A percentile compares a stretch with the other conserved stretches of the same genome.
Conservation (phyloP, 2,329 filamentous ascomycete genomes). For the Huntiella savannae region DNA sequence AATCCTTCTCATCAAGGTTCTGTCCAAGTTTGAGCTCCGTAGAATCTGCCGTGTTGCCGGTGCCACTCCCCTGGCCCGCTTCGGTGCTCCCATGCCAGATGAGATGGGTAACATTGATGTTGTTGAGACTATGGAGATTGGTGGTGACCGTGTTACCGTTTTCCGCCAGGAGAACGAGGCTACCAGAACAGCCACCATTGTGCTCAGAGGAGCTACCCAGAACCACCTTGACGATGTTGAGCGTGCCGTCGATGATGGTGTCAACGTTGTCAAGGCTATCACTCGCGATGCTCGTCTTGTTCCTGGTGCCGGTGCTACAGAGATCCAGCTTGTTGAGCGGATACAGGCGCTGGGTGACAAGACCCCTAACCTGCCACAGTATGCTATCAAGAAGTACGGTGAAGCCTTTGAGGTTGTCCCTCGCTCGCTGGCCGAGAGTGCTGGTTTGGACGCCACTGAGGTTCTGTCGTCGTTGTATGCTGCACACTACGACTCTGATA, state of each 20-base stretch:
- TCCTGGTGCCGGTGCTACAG: constrained; percentile 82
- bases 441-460: constrained; percentile 92
- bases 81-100: constrained; percentile 98
- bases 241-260: constrained; percentile 89
- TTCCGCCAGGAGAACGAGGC: constrained; percentile 91
- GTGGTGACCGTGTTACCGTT: constrained; percentile 91
- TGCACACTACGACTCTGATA: constrained; percentile 72
- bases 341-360: constrained; percentile 81
- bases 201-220: constrained; percentile 87
- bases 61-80: constrained; percentile 82
- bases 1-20: constrained; percentile 88
- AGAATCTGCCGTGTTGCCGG: constrained; percentile 90
- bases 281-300: constrained; percentile 83
- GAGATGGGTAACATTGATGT: constrained; percentile 93
- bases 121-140: constrained; percentile 94
- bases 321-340: constrained; percentile 82
- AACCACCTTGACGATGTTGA: constrained; percentile 97
- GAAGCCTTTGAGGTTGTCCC: constrained; percentile 97
- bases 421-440: constrained; percentile 81
- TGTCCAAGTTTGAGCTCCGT: constrained; percentile 95
- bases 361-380: constrained; percentile 81
- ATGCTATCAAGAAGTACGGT: constrained; percentile 92
- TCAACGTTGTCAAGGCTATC: constrained; percentile 97
- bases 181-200: constrained; percentile 83
- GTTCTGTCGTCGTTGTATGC: constrained; percentile 83